Evolutionary conservation across 768 basidiomycete species (phyloP).

Genomic region (Kwoniella botswanensis): DNA sequence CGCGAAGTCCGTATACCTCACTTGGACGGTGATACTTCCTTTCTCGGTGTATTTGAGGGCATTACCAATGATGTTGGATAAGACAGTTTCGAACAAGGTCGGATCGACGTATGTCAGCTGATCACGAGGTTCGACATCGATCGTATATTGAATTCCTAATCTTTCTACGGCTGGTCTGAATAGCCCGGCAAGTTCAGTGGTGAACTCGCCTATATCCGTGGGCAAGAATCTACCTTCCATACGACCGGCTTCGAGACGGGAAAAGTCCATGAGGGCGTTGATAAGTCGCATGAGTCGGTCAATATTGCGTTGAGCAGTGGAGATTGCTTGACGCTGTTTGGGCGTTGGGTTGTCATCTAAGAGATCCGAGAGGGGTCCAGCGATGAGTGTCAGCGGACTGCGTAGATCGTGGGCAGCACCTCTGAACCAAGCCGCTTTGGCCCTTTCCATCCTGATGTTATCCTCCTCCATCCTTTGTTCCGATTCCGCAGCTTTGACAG

Average conservation of each 20-base stretch:
- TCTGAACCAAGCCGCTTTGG: constrained; percentile 52
- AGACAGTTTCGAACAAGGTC: constrained; percentile 43
- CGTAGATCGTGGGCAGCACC: constrained; percentile 54
- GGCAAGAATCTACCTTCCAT: constrained; percentile 51
- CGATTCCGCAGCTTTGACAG: constrained; percentile 44
- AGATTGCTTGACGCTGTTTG: constrained; percentile 26
- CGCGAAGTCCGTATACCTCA: constrained; percentile 47
- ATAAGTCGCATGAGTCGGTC: constrained; percentile 58
- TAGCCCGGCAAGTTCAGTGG: constrained; percentile 55
- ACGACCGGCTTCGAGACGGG: constrained; percentile 57
- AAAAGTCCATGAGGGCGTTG: constrained; percentile 60
- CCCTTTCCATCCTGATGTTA: constrained; percentile 42
- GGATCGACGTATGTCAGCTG: constrained; percentile 46
- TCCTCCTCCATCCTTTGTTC: constrained; percentile 34
- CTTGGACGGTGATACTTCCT: constrained; percentile 57
- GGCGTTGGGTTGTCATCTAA: constrained; percentile 28
- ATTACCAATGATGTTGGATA: constrained; percentile 47
- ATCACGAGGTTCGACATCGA: constrained; percentile 33
- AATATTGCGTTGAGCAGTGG: constrained; percentile 56
- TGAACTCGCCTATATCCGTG: constrained; percentile 53
- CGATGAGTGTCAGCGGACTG: constrained; percentile 50
- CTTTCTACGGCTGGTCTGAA: constrained; percentile 59
- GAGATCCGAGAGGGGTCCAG: constrained; percentile 51
- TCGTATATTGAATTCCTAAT: constrained; percentile 29
- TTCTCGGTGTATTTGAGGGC: constrained; percentile 56